Conservation (phyloP, 208 protist genomes). For the Leishmania tropica region DNA sequence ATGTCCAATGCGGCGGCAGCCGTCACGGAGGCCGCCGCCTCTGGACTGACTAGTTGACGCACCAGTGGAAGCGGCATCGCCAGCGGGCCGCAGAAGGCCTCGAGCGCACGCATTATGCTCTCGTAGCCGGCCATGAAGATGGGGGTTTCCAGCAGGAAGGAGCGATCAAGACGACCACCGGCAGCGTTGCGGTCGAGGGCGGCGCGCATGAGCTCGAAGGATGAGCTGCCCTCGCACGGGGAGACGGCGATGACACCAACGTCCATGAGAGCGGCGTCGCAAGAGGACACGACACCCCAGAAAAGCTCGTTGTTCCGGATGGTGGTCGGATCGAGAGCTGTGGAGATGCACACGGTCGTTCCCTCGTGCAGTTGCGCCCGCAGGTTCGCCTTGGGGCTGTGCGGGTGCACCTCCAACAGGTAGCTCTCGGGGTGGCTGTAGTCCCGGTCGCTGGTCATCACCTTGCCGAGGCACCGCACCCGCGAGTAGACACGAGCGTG, state of each 20-base stretch:
- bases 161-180: slow-evolving; percentile 48
- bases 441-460: slow-evolving; percentile 76
- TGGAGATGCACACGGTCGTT: slow-evolving; percentile 84
- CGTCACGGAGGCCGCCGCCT: slow-evolving; percentile 10
- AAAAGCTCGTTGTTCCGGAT: slow-evolving; percentile 71
- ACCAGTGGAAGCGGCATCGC: slow-evolving; percentile 86
- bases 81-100: slow-evolving; percentile 79
- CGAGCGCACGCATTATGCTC: slow-evolving; percentile 75
- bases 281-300: slow-evolving; percentile 83
- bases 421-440: slow-evolving; percentile 71
- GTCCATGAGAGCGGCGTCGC: slow-evolving; percentile 51
- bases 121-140: slow-evolving; percentile 88
- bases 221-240: slow-evolving; percentile 55
- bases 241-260: slow-evolving; percentile 67
- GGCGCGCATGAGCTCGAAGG: slow-evolving; percentile 62
- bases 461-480: slow-evolving; percentile 73
- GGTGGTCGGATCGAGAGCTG: slow-evolving; percentile 48
- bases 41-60: slow-evolving; percentile 40
- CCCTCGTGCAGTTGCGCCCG: slow-evolving; percentile 60
- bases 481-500: slow-evolving; percentile 66
- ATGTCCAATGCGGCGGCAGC: slow-evolving; percentile 6
- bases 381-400: slow-evolving; percentile 55
- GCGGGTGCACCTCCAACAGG: slow-evolving; percentile 71
- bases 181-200: slow-evolving; percentile 76
- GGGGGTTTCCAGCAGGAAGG: slow-evolving; percentile 70